Evolutionary conservation across 1,139 yeast species (phyloP).

Genomic region (Candida dubliniensis): DNA sequence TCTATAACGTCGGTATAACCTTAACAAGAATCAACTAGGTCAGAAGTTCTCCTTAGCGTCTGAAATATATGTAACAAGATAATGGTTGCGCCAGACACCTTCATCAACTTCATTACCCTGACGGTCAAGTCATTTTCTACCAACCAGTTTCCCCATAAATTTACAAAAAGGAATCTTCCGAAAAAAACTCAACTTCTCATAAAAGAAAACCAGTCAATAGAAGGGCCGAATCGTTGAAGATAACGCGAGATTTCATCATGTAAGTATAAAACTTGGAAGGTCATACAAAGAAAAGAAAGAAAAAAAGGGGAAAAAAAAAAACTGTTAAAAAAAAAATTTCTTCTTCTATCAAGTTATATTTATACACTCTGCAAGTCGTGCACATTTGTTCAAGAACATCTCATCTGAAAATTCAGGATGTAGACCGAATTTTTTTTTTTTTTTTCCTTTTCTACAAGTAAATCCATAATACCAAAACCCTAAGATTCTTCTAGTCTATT

Average conservation of each 20-base stretch:
- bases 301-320: conserved; percentile 5
- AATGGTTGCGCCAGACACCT: conserved; percentile 60
- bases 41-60: conserved; percentile 52
- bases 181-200: conserved; percentile 35
- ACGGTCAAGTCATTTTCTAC: conserved; percentile 10
- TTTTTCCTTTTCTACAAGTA: too few species aligned
- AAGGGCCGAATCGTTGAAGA: conserved; percentile 44
- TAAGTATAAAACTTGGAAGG: conserved; percentile 58
- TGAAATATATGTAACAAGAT: conserved; percentile 53
- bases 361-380: neutral
- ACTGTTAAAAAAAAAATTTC: conserved; percentile 4
- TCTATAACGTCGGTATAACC: neutral
- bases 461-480: conserved; percentile 9
- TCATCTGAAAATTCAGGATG: conserved; percentile 8
- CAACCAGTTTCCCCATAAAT: conserved; percentile 41
- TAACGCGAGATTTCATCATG: conserved; percentile 65
- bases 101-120: conserved; percentile 50
- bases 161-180: conserved; percentile 40
- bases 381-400: neutral
- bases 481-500: neutral
- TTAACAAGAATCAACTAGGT: conserved; percentile 23
- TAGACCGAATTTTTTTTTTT: too few species aligned
- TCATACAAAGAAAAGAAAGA: conserved; percentile 33
- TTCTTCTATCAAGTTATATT: neutral
- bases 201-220: conserved; percentile 15